Base-by-base conservation (phyloP, 768 basidiomycete genomes). In the Mycena sanguinolenta region DNA sequence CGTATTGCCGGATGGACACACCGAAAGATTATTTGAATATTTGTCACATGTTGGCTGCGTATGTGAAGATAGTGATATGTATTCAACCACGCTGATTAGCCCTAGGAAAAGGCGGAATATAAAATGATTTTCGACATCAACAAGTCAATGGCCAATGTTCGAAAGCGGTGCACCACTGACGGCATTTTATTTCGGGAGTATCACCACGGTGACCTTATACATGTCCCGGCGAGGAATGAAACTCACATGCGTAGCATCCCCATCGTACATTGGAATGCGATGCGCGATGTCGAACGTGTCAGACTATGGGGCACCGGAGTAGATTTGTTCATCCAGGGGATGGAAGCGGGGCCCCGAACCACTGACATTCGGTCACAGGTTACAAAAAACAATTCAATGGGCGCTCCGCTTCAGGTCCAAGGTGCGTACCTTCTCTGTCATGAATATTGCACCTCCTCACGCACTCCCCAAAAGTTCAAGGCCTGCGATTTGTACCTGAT, bases 121-220 rank as follows among this genome's bases (percentile, higher is more conserved):
- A 13, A 14, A 21, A 34, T 58, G 21, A 58, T 58, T 21, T 36
- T 36, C 36, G 55, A 58, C 16, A 23, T 58, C 34, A 25, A 23
- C 12, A 23, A 19, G 13, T 58, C 55, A 13, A 58, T 58, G 55
- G 32, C 55, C 21, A n/a, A 23, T n/a, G 55, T 58, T n/a, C 58
- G 39, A 3, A 4, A n/a, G 8, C 58, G 39, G 13, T 42, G 42
- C 19, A 28, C 58, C 3, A 28, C 14, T 5, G 12, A 46, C 17
- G 28, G 58, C 6, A 9, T 13, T 13, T 58, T 58, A 19, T 38
- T 58, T 14, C 36, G 34, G 7, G 58, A 53, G 16, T n/a, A 32
- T 59, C 23, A 19, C 2, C 10, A 14, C 16, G 39, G 42, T 12
- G 38, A 36, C 7, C 6, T 38, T 6, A 23, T 58, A 17, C 27